Percentiles rank a stretch among this genome's conserved stretches.
phyloP scores from a whole-genome alignment of 83 land plant genomes.

The Picea abies region DNA sequence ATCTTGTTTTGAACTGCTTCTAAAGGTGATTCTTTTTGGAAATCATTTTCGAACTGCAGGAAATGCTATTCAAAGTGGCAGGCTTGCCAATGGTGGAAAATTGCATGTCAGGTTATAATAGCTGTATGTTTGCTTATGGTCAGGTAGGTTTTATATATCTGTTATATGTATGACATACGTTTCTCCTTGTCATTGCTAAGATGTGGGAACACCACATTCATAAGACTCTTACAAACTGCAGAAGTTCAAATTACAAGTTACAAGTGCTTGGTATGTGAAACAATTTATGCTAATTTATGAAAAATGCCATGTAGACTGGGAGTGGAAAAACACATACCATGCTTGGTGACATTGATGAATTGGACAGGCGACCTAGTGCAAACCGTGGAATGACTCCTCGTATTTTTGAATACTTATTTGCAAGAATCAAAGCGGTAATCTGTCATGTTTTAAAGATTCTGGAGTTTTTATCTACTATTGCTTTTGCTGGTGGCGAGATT shows the following conservation, averaged over 20 bases:
- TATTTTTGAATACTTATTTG: constrained; percentile 91
- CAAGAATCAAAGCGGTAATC: constrained; percentile 73
- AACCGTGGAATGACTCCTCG: constrained; percentile 96
- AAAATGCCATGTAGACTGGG: constrained; percentile 69
- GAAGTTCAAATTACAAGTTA: neutral
- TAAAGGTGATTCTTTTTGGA: neutral
- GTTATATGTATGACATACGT: neutral
- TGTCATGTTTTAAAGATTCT: neutral
- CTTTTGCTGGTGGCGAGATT: neutral
- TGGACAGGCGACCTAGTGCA: constrained; percentile 60
- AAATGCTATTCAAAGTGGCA: constrained; percentile 78
- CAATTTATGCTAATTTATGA: neutral
- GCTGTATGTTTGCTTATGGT: constrained; percentile 99
- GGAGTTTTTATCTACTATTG: neutral
- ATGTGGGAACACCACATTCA: neutral
- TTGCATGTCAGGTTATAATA: constrained; percentile 95
- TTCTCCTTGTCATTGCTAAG: neutral
- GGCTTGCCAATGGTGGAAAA: constrained; percentile 98
- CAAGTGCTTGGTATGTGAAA: too few relatives aligned
- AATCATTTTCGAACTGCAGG: constrained; percentile 47
- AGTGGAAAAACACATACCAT: constrained; percentile 97
- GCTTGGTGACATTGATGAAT: constrained; percentile 85
- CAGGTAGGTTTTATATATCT: constrained; percentile 59
- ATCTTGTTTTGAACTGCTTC: neutral
- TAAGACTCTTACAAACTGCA: neutral